Percentiles rank a stretch among this genome's conserved stretches.
phyloP scores from a whole-genome alignment of 148 eudicot genomes.

The Cornus florida region DNA sequence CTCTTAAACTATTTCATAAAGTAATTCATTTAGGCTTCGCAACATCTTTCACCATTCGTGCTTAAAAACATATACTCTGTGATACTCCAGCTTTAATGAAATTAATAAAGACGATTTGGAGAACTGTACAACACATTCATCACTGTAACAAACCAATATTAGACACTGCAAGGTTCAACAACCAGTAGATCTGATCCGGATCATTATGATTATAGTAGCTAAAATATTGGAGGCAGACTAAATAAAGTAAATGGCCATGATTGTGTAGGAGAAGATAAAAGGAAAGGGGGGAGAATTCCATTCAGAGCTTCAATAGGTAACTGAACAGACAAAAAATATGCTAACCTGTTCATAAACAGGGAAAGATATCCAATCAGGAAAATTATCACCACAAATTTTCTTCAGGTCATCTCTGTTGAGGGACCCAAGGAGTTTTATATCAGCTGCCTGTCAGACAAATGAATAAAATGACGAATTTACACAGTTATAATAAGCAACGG shows the following conservation, averaged over 20 bases:
- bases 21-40: background rate
- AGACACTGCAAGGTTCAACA: background rate
- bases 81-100: background rate
- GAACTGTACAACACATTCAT: background rate
- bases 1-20: background rate
- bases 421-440: conserved; percentile 78
- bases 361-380: conserved; percentile 95
- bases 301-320: background rate
- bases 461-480: background rate
- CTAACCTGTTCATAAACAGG: conserved; percentile 94
- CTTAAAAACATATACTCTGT: background rate
- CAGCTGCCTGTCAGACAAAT: conserved; percentile 69
- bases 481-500: background rate
- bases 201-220: background rate
- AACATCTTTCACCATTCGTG: conserved; percentile 3
- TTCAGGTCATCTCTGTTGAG: conserved; percentile 87
- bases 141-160: background rate
- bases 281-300: background rate
- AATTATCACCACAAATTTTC: conserved; percentile 91
- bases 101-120: no score
- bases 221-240: background rate
- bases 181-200: background rate
- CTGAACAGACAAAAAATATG: background rate
- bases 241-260: background rate
- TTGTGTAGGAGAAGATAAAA: background rate